A percentile compares a stretch with the other conserved stretches of the same genome.
Conservation (phyloP, 305 asterid species). For the Petunia hybrid region DNA sequence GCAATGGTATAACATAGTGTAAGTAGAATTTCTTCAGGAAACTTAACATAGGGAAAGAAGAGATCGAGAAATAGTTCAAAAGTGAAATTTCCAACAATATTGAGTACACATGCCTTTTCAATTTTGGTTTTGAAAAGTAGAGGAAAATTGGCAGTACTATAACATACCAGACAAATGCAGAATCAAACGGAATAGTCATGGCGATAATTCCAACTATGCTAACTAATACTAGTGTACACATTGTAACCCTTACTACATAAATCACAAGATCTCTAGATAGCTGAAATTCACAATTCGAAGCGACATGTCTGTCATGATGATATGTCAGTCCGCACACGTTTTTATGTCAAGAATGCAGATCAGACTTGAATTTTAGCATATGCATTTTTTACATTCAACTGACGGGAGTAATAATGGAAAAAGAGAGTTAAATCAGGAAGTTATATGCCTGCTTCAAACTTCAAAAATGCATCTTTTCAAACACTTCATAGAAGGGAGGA, state of each 20-base stretch:
- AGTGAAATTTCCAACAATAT: neutral
- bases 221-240: neutral
- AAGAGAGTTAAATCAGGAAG: neutral
- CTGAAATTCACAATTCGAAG: neutral
- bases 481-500: slow-evolving; percentile 4
- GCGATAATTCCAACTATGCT: slow-evolving; percentile 14
- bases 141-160: neutral
- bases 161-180: neutral
- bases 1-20: neutral
- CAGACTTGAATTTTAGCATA: neutral
- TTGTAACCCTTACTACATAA: neutral
- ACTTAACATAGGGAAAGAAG: neutral
- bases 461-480: neutral
- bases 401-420: neutral
- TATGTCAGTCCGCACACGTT: neutral
- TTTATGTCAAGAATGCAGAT: neutral
- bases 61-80: neutral
- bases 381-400: neutral
- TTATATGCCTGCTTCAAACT: slow-evolving; percentile 7
- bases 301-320: neutral
- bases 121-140: neutral
- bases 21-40: neutral
- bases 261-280: slow-evolving; percentile 5
- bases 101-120: neutral
- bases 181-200: neutral